Evolutionary conservation across 768 basidiomycete species (phyloP).

Genomic region (Lactarius sp.): DNA sequence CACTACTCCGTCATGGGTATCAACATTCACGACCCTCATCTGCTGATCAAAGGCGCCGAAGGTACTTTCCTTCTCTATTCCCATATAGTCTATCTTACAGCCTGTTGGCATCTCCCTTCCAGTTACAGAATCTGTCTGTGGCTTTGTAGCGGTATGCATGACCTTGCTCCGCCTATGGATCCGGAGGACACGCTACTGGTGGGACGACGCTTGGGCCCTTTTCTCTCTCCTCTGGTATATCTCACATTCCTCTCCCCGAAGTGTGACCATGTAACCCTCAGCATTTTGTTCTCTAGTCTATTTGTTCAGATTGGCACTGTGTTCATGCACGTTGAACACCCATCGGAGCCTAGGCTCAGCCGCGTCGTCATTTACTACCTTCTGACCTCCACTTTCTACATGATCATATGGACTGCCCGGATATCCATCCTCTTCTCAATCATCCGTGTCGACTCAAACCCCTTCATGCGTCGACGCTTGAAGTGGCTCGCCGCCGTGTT

Average conservation of each 20-base stretch:
- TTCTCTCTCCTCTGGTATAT: constrained; percentile 27
- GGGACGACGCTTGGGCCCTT: constrained; percentile 30
- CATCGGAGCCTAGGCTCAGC: constrained; percentile 16
- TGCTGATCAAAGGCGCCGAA: constrained; percentile 12
- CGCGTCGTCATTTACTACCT: constrained; percentile 30
- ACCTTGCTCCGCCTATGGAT: constrained; percentile 26
- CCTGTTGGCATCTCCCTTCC: not conserved
- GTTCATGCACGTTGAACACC: constrained; percentile 28
- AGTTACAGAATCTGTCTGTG: constrained; percentile 30
- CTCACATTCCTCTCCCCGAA: not conserved
- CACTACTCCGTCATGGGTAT: constrained; percentile 17
- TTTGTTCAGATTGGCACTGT: constrained; percentile 28
- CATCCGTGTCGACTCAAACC: constrained; percentile 45
- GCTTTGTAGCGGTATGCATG: constrained; percentile 27
- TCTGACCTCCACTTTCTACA: constrained; percentile 29
- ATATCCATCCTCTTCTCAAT: constrained; percentile 51
- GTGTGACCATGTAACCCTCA: not conserved
- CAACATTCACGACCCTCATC: constrained; percentile 19
- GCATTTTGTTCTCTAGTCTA: constrained; percentile 12
- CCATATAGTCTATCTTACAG: not conserved
- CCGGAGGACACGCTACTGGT: constrained; percentile 29
- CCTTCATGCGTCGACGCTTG: constrained; percentile 15
- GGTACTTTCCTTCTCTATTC: not conserved
- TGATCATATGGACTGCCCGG: constrained; percentile 35
- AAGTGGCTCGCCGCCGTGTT: constrained; percentile 25